Evolutionary conservation across 305 asterid species (phyloP).

Genomic region (Coffea humblotiana): DNA sequence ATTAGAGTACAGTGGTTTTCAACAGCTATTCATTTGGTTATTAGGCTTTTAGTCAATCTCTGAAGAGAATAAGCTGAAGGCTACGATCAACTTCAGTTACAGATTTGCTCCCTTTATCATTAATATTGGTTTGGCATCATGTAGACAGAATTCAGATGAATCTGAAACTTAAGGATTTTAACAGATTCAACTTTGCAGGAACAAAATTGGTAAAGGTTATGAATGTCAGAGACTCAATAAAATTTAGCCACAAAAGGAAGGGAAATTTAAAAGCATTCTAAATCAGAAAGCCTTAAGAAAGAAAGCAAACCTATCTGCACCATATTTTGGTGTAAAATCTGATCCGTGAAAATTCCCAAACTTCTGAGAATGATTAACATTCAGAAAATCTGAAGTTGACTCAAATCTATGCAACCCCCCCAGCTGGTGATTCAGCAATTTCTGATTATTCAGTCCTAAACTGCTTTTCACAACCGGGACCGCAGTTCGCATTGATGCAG

Average conservation of each 20-base stretch:
- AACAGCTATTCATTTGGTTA: neutral
- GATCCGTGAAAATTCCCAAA: constrained; percentile 53
- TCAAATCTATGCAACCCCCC: constrained; percentile 63
- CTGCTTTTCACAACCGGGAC: constrained; percentile 43
- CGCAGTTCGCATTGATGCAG: constrained; percentile 51
- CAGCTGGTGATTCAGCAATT: constrained; percentile 52
- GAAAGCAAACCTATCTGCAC: constrained; percentile 63
- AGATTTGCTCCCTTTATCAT: neutral
- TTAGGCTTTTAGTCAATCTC: neutral
- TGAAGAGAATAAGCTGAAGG: neutral
- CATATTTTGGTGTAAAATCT: constrained; percentile 57
- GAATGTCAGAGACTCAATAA: neutral
- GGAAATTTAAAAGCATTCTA: neutral
- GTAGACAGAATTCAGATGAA: neutral
- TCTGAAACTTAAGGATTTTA: neutral
- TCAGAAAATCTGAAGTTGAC: constrained; percentile 61
- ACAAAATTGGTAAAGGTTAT: neutral
- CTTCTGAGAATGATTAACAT: constrained; percentile 48
- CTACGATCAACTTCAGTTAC: neutral
- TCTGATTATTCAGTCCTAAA: constrained; percentile 60
- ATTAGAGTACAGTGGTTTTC: neutral
- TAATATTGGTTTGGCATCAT: neutral
- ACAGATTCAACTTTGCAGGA: neutral
- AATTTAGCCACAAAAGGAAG: neutral
- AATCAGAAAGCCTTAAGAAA: constrained; percentile 14